phyloP scores from a whole-genome alignment of 2,329 filamentous ascomycete species.

The Neurospora crassa region DNA sequence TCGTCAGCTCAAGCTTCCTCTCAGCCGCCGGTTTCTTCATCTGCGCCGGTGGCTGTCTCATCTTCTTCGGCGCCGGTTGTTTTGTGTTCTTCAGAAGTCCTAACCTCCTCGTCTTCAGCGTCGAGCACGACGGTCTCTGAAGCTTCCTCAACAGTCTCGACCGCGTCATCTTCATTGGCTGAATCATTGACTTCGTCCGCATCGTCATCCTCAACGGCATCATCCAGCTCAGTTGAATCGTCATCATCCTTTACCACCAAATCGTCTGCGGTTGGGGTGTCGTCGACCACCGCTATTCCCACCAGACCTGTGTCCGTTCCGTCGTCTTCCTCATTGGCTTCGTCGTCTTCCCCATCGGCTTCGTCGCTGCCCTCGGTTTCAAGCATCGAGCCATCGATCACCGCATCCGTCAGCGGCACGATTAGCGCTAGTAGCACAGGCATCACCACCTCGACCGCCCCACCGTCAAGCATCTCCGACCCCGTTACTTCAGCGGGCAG shows the following conservation, averaged over 20 bases:
- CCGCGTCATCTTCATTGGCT: background rate
- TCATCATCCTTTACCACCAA: background rate
- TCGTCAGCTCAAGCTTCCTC: background rate
- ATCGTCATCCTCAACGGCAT: background rate
- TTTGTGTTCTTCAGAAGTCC: background rate
- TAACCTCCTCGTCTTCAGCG: background rate
- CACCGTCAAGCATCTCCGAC: background rate
- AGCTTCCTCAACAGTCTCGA: background rate
- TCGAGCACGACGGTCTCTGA: background rate
- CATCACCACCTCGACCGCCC: background rate
- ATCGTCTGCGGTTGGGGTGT: background rate
- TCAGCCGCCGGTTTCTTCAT: background rate
- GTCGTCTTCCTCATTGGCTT: background rate
- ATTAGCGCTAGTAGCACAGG: background rate
- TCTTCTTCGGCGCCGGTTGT: background rate
- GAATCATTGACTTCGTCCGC: background rate
- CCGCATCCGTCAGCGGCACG: background rate
- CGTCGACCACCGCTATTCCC: background rate
- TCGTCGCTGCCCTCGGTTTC: slow-evolving; percentile 1
- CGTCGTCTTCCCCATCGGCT: background rate
- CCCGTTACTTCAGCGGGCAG: background rate
- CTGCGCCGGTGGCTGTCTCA: background rate
- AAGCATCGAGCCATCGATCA: background rate
- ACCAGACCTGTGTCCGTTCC: background rate
- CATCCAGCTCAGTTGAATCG: background rate